A percentile compares a stretch with the other conserved stretches of the same genome.
phyloP scores from a whole-genome alignment of 306 rosid genomes.

The Quercus engelmannii region DNA sequence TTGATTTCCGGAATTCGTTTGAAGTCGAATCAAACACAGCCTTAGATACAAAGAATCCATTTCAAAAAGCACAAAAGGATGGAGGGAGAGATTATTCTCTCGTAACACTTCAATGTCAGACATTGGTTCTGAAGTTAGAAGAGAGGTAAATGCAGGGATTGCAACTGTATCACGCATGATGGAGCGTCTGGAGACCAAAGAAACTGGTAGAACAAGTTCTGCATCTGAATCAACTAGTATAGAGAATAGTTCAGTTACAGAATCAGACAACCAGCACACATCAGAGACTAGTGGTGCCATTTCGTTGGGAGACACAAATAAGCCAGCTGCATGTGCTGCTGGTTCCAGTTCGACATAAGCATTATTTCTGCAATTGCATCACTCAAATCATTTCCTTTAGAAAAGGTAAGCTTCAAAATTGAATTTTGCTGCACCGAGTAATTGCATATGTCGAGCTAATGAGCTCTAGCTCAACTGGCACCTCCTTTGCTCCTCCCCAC shows the following conservation, averaged over 20 bases:
- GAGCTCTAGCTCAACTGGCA: no score
- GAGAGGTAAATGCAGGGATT: conserved; percentile 81
- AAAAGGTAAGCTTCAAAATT: conserved; percentile 37
- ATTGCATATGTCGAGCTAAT: neutral
- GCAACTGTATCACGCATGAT: conserved; percentile 87
- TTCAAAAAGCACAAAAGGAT: conserved; percentile 87
- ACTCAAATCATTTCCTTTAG: conserved; percentile 32
- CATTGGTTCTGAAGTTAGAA: conserved; percentile 76
- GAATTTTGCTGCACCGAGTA: neutral
- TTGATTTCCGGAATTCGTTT: no score
- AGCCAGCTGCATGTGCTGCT: conserved; percentile 49
- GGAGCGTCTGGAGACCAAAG: conserved; percentile 88
- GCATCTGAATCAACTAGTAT: conserved; percentile 43
- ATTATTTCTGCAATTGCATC: conserved; percentile 26
- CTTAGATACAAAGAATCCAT: conserved; percentile 98
- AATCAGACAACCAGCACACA: conserved; percentile 36
- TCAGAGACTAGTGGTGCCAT: conserved; percentile 43
- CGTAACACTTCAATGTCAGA: conserved; percentile 77
- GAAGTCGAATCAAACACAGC: no score
- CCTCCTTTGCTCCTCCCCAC: no score
- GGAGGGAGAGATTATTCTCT: conserved; percentile 95
- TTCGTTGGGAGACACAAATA: conserved; percentile 36
- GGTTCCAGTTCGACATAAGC: conserved; percentile 80
- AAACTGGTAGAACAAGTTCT: conserved; percentile 37
- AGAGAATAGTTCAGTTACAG: conserved; percentile 44